Percentiles rank a stretch among this genome's conserved stretches.
These are phyloP conservation scores for Mortierella sp. DNA, from an alignment of 371 early-diverging fungal genomes.

Conservation along the genomic window DNA sequence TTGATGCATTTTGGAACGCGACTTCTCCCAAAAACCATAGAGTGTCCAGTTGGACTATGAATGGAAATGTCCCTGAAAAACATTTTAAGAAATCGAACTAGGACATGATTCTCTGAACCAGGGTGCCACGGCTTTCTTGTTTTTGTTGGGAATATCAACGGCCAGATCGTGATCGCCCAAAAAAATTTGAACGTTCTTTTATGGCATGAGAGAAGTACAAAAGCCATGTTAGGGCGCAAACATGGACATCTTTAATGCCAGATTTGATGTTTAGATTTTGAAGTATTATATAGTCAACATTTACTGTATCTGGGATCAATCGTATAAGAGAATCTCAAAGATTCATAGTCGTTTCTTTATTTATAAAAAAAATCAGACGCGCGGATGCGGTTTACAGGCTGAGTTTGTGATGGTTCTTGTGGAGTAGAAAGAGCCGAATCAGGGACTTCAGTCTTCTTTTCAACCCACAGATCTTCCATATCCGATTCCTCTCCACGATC, in stretches of 20 bases:
- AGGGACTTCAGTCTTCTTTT: slow-evolving; percentile 42
- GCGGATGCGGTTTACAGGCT: not conserved
- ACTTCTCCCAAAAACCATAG: too few species aligned
- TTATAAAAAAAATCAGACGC: slow-evolving; percentile 8
- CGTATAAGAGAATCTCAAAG: too few species aligned
- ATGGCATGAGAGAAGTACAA: not conserved
- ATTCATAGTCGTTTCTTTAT: too few species aligned
- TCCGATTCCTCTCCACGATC: slow-evolving; percentile 25
- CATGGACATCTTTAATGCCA: not conserved
- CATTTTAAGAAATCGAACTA: too few species aligned
- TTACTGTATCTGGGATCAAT: too few species aligned
- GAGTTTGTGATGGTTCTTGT: not conserved
- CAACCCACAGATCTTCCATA: slow-evolving; percentile 59
- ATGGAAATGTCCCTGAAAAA: too few species aligned
- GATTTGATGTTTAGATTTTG: not conserved
- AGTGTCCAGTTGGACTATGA: too few species aligned
- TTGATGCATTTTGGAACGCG: too few species aligned
- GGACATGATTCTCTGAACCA: too few species aligned
- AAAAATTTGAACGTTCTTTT: not conserved
- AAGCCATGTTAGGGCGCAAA: not conserved
- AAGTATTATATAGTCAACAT: too few species aligned
- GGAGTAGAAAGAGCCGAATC: not conserved
- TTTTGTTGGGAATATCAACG: too few species aligned
- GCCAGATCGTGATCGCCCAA: not conserved
- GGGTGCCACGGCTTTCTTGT: too few species aligned